Percentiles rank a stretch among this genome's conserved stretches.
phyloP scores from a whole-genome alignment of 108 stramenopile genomes.

The Fistulifera solaris region DNA sequence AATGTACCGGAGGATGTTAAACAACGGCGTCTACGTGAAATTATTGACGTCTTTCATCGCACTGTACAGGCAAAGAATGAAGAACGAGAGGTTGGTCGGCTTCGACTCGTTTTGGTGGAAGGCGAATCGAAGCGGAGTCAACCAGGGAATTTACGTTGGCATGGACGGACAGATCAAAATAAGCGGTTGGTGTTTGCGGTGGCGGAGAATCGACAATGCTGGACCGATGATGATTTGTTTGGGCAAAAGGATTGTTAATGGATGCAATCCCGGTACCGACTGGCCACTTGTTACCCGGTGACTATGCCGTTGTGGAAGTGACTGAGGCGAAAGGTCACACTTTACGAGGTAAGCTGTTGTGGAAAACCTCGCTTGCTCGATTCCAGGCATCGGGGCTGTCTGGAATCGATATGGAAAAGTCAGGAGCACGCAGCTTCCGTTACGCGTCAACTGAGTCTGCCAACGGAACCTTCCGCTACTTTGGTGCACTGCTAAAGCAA shows the following conservation, averaged over 20 bases:
- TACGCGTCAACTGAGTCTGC: too few species aligned
- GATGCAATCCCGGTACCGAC: too few species aligned
- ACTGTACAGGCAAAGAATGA: slow-evolving; percentile 66
- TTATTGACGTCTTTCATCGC: slow-evolving; percentile 59
- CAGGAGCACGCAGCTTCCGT: neutral
- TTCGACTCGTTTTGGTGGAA: slow-evolving; percentile 75
- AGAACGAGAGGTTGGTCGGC: slow-evolving; percentile 54
- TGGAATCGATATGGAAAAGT: slow-evolving; percentile 3
- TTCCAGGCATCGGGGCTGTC: neutral
- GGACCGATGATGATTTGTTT: slow-evolving; percentile 2
- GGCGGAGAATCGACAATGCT: slow-evolving; percentile 1
- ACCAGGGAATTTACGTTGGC: slow-evolving; percentile 23
- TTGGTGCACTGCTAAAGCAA: too few species aligned
- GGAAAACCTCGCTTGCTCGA: slow-evolving; percentile 31
- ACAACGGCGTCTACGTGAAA: slow-evolving; percentile 74
- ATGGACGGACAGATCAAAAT: slow-evolving; percentile 80
- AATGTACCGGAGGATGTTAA: slow-evolving; percentile 92
- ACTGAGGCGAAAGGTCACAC: slow-evolving; percentile 74
- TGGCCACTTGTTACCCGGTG: slow-evolving; percentile 20
- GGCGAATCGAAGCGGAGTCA: slow-evolving; percentile 61
- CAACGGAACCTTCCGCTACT: too few species aligned
- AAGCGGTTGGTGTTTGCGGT: slow-evolving; percentile 59
- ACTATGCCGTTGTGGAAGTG: slow-evolving; percentile 72
- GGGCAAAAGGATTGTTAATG: neutral
- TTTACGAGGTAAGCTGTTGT: slow-evolving; percentile 54